Base-by-base conservation (phyloP, 2,329 filamentous ascomycete genomes). In the Diaporthe longicolla region DNA sequence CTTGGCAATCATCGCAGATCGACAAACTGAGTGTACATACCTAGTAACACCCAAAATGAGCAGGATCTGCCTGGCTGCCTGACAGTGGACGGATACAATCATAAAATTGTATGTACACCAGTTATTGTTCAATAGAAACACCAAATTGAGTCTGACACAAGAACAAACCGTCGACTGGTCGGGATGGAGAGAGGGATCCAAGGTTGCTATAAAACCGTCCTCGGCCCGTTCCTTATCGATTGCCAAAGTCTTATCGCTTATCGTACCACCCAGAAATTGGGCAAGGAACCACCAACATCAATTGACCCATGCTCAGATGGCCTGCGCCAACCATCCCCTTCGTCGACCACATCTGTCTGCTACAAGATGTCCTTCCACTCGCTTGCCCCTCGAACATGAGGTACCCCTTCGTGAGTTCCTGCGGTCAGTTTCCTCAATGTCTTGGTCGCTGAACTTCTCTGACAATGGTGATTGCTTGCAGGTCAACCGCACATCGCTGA, bases 351-450 rank as follows among this genome's bases (percentile, higher is more conserved):
- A 29, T 45, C 26, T 37, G 11, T 35, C 17, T 29, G 24, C 61
- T 15, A 17, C 26, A n/a, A 24, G 26, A 66, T 50, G 61, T 35
- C 29, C 6, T 32, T 3, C 61, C 37, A 11, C 29, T 19, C 26
- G 8, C 19, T 19, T 29, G 13, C 13, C 43, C 7, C 5, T 24
- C 61, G 50, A 52, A 29, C 11, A 73, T 73, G 71, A 69, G 71
- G 61, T 69, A 32, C 52, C 59, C 40, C 26, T 24, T 69, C 17
- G 71, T 73, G 29, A 69, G 71, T 73, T 10, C 6, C 4, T 21
- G 10, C 17, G 4, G 43, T 29, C 11, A 10, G 29, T 43, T 13
- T 8, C 9, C 8, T 11, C 19, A 13, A 8, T n/a, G 21, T 26
- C 37, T 1, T 11, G 19, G 9, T 26, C 26, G n/a, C 21, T 17